These are phyloP conservation scores for Boeremia exigua DNA, from an alignment of 2,329 filamentous ascomycete species.

Conservation along the genomic window DNA sequence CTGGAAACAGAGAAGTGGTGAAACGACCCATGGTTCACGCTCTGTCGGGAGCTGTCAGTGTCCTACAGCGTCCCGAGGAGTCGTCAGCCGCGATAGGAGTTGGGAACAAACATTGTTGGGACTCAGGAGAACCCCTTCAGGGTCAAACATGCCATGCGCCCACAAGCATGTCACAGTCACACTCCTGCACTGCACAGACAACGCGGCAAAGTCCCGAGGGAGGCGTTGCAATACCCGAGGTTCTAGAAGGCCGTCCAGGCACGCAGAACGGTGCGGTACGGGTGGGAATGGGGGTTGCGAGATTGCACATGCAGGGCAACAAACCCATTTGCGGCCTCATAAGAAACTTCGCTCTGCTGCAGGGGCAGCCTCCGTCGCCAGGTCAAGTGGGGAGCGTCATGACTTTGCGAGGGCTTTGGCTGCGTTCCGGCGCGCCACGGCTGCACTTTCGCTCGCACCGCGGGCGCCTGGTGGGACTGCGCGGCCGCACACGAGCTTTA, in stretches of 20 bases:
- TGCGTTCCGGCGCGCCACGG: neutral
- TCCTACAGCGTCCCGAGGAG: neutral
- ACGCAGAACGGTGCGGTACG: neutral
- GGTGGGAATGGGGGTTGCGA: conserved; percentile 1
- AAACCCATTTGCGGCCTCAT: neutral
- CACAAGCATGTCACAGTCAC: too few species aligned
- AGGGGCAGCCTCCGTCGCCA: conserved; percentile 7
- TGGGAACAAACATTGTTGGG: neutral
- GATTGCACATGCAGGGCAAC: conserved; percentile 12
- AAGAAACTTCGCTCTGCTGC: neutral
- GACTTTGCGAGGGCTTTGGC: conserved; percentile 3
- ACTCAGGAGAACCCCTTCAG: neutral
- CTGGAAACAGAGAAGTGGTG: neutral
- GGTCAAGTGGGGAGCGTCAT: conserved; percentile 10
- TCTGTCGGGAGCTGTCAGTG: neutral
- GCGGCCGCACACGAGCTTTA: conserved; percentile 13
- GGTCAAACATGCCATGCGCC: neutral
- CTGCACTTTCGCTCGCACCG: neutral
- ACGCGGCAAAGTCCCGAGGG: neutral
- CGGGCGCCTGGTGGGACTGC: neutral
- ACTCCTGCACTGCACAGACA: neutral
- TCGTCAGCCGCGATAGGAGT: neutral
- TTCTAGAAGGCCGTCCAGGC: conserved; percentile 7
- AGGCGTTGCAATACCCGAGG: conserved; percentile 5
- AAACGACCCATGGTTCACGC: conserved; percentile 11